Base-by-base conservation (phyloP, 2,329 filamentous ascomycete genomes). In the Alternaria rosae region DNA sequence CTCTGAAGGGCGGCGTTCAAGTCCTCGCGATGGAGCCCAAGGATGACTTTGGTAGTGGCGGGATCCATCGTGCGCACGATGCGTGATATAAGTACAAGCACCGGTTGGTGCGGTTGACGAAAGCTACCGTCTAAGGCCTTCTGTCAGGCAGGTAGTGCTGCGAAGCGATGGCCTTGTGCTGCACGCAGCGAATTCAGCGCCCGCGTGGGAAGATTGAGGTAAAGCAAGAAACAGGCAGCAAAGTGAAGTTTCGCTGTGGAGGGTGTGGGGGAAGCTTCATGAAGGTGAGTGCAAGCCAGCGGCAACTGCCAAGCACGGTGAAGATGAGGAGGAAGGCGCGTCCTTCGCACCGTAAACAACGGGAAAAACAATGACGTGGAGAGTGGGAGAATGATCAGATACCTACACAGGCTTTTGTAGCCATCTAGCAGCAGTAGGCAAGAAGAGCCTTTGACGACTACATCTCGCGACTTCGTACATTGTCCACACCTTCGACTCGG, bases 1-100 rank as follows among this genome's bases (percentile, higher is more conserved):
- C 28, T 30, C 28, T 30, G 28, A 59, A 61, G 51, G 6, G 52
- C 52, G 25, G 64, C 66, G 20, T 62, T 54, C 41, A 45, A 44
- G 41, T 69, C 64, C 28, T 69, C 62, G 11, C n/a, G 41, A 7
- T 65, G 11, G 5, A 69, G 38, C 9, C 55, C 41, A 10, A 20
- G 45, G 15, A 48, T 62, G 61, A 10, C 21, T 26, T 5, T 41
- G n/a, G 4, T 23, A 30, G 28, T 30, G 28, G 28, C 51, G 5
- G 59, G 64, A 32, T 67, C 64, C 32, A 38, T 38, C 32, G 32
- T 38, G 32, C 32, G 32, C 0, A 1, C 1, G 1, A 1, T 15
- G 32, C 32, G 32, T 38, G 32, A 38, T 38, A 3, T 15, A 5
- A n/a, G 13, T 35, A 9, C 3, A 35, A 5, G 32, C 13, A 8